phyloP scores from a whole-genome alignment of 2,329 filamentous ascomycete genomes.

The Coniochaeta ligniaria region DNA sequence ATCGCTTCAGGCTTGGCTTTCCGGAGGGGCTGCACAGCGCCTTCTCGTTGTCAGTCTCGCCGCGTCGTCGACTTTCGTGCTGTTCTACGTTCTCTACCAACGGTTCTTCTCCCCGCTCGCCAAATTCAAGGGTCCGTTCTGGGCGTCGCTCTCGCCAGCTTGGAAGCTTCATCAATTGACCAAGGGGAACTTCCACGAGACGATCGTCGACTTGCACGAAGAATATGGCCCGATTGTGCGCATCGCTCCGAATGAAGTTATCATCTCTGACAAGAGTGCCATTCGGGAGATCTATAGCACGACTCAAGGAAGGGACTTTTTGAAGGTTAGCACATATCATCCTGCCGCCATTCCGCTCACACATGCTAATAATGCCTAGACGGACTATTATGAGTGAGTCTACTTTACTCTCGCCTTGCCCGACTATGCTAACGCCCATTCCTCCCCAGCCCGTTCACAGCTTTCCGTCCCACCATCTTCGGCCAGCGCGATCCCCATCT shows the following conservation, averaged over 20 bases:
- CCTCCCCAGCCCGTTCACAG: constrained; percentile 4
- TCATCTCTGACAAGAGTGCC: constrained; percentile 5
- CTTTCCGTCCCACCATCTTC: constrained; percentile 5
- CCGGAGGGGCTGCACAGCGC: not conserved
- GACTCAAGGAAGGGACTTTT: constrained; percentile 4
- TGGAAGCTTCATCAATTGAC: constrained; percentile 3
- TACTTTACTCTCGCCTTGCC: not conserved
- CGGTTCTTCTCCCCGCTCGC: constrained; percentile 5
- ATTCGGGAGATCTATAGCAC: constrained; percentile 7
- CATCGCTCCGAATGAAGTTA: constrained; percentile 6
- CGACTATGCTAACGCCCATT: not conserved
- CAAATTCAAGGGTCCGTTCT: constrained; percentile 4
- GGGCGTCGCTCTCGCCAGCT: constrained; percentile 3
- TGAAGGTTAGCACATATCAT: constrained; percentile 4
- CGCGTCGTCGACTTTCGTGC: not conserved
- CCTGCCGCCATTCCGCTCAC: too few relatives aligned
- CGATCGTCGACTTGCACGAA: constrained; percentile 5
- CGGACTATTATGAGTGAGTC: constrained; percentile 5
- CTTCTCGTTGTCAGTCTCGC: not conserved
- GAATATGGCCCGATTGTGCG: constrained; percentile 6
- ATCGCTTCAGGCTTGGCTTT: not conserved
- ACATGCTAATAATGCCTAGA: not conserved
- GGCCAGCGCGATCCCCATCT: constrained; percentile 5
- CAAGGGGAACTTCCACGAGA: constrained; percentile 5
- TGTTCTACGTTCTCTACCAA: constrained; percentile 4